Evolutionary conservation across 2,329 filamentous ascomycete genomes (phyloP).

Genomic region (Trichoderma sp.): DNA sequence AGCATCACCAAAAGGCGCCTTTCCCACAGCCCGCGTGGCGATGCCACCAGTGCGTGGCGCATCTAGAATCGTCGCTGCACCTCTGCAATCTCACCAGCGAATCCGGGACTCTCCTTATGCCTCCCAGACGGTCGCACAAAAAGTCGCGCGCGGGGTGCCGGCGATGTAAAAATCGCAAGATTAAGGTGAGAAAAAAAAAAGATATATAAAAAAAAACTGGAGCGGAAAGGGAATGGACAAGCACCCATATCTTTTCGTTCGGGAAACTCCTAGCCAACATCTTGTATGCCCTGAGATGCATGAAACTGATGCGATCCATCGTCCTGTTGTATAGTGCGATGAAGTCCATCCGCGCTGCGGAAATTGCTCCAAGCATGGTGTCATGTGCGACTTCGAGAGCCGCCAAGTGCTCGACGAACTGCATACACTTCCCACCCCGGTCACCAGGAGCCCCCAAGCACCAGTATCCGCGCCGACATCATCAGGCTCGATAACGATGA

Average conservation of each 20-base stretch:
- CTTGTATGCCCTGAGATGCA: background rate
- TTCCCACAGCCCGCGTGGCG: slow-evolving; percentile 33
- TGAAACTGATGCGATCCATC: background rate
- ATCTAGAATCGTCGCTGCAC: slow-evolving; percentile 33
- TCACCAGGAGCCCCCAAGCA: slow-evolving; percentile 27
- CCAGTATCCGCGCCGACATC: slow-evolving; percentile 21
- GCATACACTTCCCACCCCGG: slow-evolving; percentile 41
- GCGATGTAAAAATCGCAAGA: slow-evolving; percentile 67
- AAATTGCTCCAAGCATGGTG: slow-evolving; percentile 68
- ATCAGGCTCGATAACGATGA: slow-evolving; percentile 28
- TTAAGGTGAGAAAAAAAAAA: slow-evolving; percentile 55
- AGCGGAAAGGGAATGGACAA: background rate
- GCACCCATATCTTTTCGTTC: background rate
- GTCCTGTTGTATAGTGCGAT: slow-evolving; percentile 55
- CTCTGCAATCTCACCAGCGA: slow-evolving; percentile 30
- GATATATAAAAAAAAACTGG: slow-evolving; percentile 24
- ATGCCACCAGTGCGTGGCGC: slow-evolving; percentile 35
- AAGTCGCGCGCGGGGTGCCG: slow-evolving; percentile 69
- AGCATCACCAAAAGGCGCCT: slow-evolving; percentile 4
- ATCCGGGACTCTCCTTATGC: slow-evolving; percentile 48
- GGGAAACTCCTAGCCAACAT: background rate
- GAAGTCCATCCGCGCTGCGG: slow-evolving; percentile 66
- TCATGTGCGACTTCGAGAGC: slow-evolving; percentile 65
- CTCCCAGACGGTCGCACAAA: slow-evolving; percentile 67
- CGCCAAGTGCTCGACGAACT: slow-evolving; percentile 51